phyloP scores from a whole-genome alignment of 2,329 filamentous ascomycete genomes.

The Claviceps capensis region DNA sequence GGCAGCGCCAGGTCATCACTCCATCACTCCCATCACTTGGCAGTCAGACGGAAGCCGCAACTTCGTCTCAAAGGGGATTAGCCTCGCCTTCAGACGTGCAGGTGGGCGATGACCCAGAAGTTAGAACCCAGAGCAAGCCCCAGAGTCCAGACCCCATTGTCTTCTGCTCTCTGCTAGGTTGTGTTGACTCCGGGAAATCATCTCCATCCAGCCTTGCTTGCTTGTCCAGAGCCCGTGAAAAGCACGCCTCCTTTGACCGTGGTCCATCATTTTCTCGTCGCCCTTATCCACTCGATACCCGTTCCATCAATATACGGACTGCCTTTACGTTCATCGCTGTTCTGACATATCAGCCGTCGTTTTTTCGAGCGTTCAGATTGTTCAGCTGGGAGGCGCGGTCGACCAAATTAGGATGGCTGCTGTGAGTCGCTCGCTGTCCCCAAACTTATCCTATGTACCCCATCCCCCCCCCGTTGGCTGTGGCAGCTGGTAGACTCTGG shows the following conservation, averaged over 20 bases:
- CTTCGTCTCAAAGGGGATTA: neutral
- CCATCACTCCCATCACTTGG: too few relatives aligned
- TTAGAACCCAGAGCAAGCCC: neutral
- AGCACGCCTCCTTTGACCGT: slow-evolving; percentile 17
- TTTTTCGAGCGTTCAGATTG: slow-evolving; percentile 3
- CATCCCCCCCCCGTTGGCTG: slow-evolving; percentile 2
- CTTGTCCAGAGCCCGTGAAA: slow-evolving; percentile 18
- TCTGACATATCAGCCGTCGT: neutral
- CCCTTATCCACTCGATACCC: slow-evolving; percentile 21
- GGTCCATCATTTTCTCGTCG: slow-evolving; percentile 13
- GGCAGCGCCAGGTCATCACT: too few relatives aligned
- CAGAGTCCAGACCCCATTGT: neutral
- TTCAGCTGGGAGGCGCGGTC: slow-evolving; percentile 8
- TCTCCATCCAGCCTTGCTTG: slow-evolving; percentile 19
- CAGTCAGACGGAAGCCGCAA: too few relatives aligned
- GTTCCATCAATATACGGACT: slow-evolving; percentile 12
- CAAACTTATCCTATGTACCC: slow-evolving; percentile 2
- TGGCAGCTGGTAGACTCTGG: slow-evolving; percentile 5
- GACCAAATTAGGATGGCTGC: slow-evolving; percentile 28
- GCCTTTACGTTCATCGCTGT: slow-evolving; percentile 5
- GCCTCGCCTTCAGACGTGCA: neutral
- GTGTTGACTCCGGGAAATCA: slow-evolving; percentile 14
- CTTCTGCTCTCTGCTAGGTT: slow-evolving; percentile 9
- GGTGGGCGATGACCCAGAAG: neutral
- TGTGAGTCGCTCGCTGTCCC: slow-evolving; percentile 21